Conservation (phyloP, 768 basidiomycete genomes). For the Mycena olivaceomarginata region DNA sequence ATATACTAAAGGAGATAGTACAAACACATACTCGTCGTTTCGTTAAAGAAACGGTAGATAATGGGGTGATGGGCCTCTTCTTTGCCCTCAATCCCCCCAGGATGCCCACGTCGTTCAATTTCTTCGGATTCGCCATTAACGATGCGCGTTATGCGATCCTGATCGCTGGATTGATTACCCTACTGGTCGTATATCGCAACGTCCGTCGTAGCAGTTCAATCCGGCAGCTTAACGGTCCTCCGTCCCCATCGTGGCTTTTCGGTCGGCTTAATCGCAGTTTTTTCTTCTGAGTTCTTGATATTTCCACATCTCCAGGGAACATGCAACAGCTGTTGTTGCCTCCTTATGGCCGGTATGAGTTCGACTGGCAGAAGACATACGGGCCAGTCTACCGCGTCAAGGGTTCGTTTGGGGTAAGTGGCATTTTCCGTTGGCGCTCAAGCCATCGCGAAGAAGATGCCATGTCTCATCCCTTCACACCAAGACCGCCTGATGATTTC, state of each 20-base stretch:
- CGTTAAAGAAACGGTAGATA: too few relatives aligned
- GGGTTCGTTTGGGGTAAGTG: slow-evolving; percentile 31
- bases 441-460: background rate
- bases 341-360: slow-evolving; percentile 31
- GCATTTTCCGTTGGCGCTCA: too few relatives aligned
- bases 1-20: too few relatives aligned
- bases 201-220: too few relatives aligned
- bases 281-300: background rate
- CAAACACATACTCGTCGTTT: too few relatives aligned
- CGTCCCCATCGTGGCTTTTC: slow-evolving; percentile 15
- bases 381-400: slow-evolving; percentile 28
- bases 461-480: background rate
- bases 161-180: too few relatives aligned
- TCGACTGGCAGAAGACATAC: slow-evolving; percentile 25
- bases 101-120: too few relatives aligned
- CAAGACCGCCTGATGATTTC: slow-evolving; percentile 31
- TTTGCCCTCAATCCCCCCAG: too few relatives aligned
- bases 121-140: too few relatives aligned
- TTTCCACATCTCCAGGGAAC: background rate
- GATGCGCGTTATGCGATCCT: too few relatives aligned
- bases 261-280: background rate
- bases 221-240: background rate
- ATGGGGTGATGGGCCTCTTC: too few relatives aligned
- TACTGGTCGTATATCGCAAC: too few relatives aligned
- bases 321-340: slow-evolving; percentile 24